These are phyloP conservation scores for Lunasporangiospora selenospora DNA, from an alignment of 192 early-diverging fungal genomes.

Conservation along the genomic window DNA sequence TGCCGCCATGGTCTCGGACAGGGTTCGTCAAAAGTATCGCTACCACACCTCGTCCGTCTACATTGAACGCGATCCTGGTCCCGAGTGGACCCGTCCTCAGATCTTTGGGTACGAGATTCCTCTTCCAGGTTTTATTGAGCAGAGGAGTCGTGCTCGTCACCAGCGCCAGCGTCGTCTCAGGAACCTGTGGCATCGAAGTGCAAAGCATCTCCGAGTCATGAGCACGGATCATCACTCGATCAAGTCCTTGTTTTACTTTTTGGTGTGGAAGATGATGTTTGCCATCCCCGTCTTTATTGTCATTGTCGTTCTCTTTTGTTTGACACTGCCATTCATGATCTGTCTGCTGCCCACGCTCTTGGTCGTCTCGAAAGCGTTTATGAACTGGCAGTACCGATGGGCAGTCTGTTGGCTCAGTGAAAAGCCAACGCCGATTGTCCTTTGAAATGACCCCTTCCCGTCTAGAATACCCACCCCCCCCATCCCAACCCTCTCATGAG, in stretches of 20 bases:
- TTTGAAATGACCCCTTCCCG: no score
- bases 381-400: constrained; percentile 43
- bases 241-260: constrained; percentile 28
- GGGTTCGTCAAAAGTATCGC: constrained; percentile 4
- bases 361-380: constrained; percentile 15
- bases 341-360: constrained; percentile 28
- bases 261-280: constrained; percentile 42
- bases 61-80: constrained; percentile 23
- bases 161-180: constrained; percentile 16
- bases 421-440: constrained; percentile 32
- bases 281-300: constrained; percentile 14
- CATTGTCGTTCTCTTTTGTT: not conserved
- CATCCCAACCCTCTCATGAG: no score
- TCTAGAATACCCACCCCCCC: no score
- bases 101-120: constrained; percentile 12
- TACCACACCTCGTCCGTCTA: constrained; percentile 11
- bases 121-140: constrained; percentile 15
- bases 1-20: constrained; percentile 6
- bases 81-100: constrained; percentile 14
- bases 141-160: constrained; percentile 7
- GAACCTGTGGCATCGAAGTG: constrained; percentile 26
- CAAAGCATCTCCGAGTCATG: constrained; percentile 11
- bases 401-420: constrained; percentile 33
- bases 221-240: constrained; percentile 14
- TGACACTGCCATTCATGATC: constrained; percentile 26